A percentile compares a stretch with the other conserved stretches of the same genome.
These are phyloP conservation scores for Talaromyces proteolyticus DNA, from an alignment of 495 filamentous ascomycete genomes.

Conservation along the genomic window DNA sequence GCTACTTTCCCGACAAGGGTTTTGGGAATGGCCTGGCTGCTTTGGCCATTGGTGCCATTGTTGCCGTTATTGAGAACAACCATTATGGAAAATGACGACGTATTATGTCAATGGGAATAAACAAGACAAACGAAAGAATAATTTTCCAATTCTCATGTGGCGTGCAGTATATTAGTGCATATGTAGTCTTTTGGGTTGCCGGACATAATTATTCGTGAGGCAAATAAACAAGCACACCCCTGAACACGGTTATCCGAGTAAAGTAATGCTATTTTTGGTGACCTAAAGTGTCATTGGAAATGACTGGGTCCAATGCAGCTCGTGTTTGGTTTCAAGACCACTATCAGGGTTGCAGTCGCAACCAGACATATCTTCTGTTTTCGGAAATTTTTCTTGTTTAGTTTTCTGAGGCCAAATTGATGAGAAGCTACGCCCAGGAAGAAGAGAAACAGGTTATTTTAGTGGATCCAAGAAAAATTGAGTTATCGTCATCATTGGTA, in stretches of 20 bases:
- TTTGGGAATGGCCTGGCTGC: background rate
- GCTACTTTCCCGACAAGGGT: constrained; percentile 62
- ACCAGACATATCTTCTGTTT: background rate
- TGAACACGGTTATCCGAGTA: background rate
- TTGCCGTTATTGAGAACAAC: constrained; percentile 1
- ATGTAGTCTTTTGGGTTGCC: background rate
- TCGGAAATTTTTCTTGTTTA: background rate
- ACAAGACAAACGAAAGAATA: background rate
- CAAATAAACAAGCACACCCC: background rate
- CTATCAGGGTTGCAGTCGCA: background rate
- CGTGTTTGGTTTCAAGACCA: background rate
- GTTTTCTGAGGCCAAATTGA: too few relatives aligned
- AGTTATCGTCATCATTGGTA: too few relatives aligned
- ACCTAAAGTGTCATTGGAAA: background rate
- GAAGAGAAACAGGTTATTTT: too few relatives aligned
- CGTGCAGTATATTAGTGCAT: background rate
- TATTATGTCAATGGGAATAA: background rate
- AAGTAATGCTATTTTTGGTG: background rate
- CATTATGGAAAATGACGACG: background rate
- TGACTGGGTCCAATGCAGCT: background rate
- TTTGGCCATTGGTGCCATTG: constrained; percentile 1
- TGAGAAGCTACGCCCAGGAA: too few relatives aligned
- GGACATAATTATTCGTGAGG: background rate
- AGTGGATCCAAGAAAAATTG: too few relatives aligned
- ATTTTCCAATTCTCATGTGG: background rate